These are phyloP conservation scores for Dalbergia cultrata DNA, from an alignment of 306 rosid genomes.

Conservation along the genomic window DNA sequence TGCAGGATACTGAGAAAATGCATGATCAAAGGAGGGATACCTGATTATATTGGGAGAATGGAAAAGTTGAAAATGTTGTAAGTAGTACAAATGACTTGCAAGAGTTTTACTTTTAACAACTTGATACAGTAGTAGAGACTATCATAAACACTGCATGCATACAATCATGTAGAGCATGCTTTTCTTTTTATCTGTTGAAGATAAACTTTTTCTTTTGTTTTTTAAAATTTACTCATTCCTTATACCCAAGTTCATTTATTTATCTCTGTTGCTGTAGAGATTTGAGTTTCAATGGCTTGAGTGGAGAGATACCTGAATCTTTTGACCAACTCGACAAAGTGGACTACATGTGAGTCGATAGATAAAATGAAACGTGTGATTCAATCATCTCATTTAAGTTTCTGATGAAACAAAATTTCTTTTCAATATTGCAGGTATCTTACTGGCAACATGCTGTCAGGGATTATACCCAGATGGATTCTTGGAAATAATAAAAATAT, in stretches of 20 bases:
- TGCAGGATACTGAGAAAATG: conserved; percentile 82
- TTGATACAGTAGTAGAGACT: background rate
- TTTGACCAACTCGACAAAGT: conserved; percentile 61
- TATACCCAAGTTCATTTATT: conserved; percentile 16
- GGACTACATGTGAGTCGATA: conserved; percentile 72
- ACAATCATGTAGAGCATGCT: no score
- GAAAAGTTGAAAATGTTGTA: conserved; percentile 71
- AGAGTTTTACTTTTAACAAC: background rate
- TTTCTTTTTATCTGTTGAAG: no score
- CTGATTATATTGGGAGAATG: conserved; percentile 67
- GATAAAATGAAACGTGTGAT: background rate
- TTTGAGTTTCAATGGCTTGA: conserved; percentile 82
- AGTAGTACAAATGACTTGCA: conserved; percentile 50
- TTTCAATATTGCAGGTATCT: conserved; percentile 67
- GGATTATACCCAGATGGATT: conserved; percentile 78
- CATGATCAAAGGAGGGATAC: conserved; percentile 69
- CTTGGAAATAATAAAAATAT: conserved; percentile 59
- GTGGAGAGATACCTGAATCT: conserved; percentile 75
- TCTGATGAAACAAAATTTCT: conserved; percentile 10
- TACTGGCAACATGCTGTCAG: conserved; percentile 75
- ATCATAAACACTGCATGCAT: no score
- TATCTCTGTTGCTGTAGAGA: conserved; percentile 63
- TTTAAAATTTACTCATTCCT: background rate
- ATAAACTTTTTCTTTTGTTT: no score
- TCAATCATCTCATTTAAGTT: conserved; percentile 31